Conservation (phyloP, 2,329 filamentous ascomycete species). For the Lasiodiplodia theobromae region DNA sequence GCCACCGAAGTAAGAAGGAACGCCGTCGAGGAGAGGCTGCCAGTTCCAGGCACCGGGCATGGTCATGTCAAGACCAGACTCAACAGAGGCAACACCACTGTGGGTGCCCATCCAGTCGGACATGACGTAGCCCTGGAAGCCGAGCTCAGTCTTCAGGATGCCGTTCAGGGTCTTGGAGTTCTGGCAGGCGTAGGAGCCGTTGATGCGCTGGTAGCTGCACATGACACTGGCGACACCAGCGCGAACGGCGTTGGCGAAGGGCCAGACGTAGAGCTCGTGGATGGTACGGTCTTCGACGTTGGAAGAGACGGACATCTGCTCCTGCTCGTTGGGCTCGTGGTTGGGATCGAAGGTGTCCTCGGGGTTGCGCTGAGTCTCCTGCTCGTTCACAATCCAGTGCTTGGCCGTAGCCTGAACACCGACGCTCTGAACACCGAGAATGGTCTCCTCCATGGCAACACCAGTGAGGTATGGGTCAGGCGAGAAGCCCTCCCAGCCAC, state of each 20-base stretch:
- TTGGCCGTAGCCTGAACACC: slow-evolving; percentile 54
- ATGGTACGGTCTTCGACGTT: slow-evolving; percentile 76
- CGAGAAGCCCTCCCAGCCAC: slow-evolving; percentile 59
- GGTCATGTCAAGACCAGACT: slow-evolving; percentile 38
- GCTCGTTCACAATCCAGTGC: slow-evolving; percentile 69
- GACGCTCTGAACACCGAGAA: slow-evolving; percentile 53
- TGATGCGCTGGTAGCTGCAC: slow-evolving; percentile 53
- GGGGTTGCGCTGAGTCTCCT: slow-evolving; percentile 64
- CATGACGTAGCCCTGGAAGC: slow-evolving; percentile 41
- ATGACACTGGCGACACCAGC: slow-evolving; percentile 66
- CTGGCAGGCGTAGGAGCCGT: slow-evolving; percentile 52
- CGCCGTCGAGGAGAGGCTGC: slow-evolving; percentile 60
- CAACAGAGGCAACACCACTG: slow-evolving; percentile 38
- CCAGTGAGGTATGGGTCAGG: slow-evolving; percentile 58
- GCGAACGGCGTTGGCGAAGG: slow-evolving; percentile 74
- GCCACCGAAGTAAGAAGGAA: slow-evolving; percentile 24
- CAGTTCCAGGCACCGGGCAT: slow-evolving; percentile 31
- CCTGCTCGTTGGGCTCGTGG: slow-evolving; percentile 40
- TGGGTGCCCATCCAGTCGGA: slow-evolving; percentile 39
- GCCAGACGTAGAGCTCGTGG: slow-evolving; percentile 81
- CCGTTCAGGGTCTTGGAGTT: slow-evolving; percentile 56
- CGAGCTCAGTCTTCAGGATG: slow-evolving; percentile 58
- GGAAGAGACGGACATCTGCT: slow-evolving; percentile 50
- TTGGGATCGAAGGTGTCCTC: slow-evolving; percentile 59
- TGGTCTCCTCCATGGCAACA: slow-evolving; percentile 51